Evolutionary conservation across 1,284 basidiomycete species (phyloP).

Genomic region (Fomitopsis schrenkii): DNA sequence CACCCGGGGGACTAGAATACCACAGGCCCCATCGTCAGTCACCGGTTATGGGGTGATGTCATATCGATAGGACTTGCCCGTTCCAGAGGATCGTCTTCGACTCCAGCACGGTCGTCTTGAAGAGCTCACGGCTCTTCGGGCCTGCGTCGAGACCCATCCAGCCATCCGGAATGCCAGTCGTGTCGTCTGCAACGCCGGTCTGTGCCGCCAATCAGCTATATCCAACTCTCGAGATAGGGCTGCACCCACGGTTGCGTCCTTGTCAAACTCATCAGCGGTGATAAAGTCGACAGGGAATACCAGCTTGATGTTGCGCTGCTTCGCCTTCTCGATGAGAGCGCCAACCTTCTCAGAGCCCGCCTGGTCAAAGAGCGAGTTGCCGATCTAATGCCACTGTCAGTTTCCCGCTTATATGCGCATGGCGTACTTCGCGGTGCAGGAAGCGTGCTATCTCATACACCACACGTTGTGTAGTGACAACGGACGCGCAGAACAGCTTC

Average conservation of each 20-base stretch:
- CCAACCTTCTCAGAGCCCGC: constrained; percentile 88
- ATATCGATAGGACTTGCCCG: constrained; percentile 47
- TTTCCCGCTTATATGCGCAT: constrained; percentile 3
- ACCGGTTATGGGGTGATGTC: not conserved
- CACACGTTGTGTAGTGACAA: not conserved
- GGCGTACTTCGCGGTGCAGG: too few species aligned
- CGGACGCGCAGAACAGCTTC: too few species aligned
- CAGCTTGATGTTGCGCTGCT: constrained; percentile 90
- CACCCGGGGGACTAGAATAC: constrained; percentile 79
- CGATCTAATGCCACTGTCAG: constrained; percentile 56
- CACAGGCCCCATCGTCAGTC: not conserved
- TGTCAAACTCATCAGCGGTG: constrained; percentile 93
- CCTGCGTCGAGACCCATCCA: constrained; percentile 97
- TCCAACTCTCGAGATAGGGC: not conserved
- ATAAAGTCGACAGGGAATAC: constrained; percentile 96
- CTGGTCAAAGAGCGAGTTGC: constrained; percentile 92
- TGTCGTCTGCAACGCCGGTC: constrained; percentile 76
- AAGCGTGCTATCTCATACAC: too few species aligned
- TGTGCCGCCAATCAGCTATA: constrained; percentile 25
- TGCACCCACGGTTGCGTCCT: constrained; percentile 73
- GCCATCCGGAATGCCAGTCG: constrained; percentile 85
- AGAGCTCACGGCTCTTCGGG: constrained; percentile 78
- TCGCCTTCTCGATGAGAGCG: constrained; percentile 87
- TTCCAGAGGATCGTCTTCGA: constrained; percentile 99
- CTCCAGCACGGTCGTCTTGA: constrained; percentile 76